phyloP scores from a whole-genome alignment of 1,284 basidiomycete species.

The Pulveroboletus sp. region DNA sequence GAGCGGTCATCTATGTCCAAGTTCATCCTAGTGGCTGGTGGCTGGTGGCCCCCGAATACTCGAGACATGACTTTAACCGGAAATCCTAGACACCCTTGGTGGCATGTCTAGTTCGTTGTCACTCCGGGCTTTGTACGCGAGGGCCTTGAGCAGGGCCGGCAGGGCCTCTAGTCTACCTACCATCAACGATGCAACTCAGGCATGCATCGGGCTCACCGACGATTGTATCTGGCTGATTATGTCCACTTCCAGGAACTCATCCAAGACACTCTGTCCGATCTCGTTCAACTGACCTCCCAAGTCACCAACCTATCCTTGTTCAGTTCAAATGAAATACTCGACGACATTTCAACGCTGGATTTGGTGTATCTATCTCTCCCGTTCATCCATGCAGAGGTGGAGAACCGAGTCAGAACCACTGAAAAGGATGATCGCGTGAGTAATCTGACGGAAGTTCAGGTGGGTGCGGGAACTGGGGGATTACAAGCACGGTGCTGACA shows the following conservation, averaged over 20 bases:
- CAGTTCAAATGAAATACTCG: constrained; percentile 80
- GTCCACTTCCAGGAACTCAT: constrained; percentile 49
- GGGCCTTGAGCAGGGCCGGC: constrained; percentile 41
- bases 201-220: constrained; percentile 14
- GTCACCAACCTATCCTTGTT: constrained; percentile 69
- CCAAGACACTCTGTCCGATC: constrained; percentile 49
- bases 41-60: constrained; percentile 16
- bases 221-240: constrained; percentile 11
- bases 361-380: constrained; percentile 79
- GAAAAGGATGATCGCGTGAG: constrained; percentile 58
- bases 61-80: not conserved
- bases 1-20: not conserved
- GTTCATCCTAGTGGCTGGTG: constrained; percentile 13
- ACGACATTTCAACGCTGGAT: constrained; percentile 82
- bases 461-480: constrained; percentile 34
- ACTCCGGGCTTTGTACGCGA: constrained; percentile 41
- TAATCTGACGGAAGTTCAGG: constrained; percentile 57
- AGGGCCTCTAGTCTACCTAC: constrained; percentile 45
- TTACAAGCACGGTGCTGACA: constrained; percentile 21
- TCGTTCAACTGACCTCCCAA: constrained; percentile 46
- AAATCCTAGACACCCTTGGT: not conserved
- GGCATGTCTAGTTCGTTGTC: constrained; percentile 30
- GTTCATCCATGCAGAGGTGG: constrained; percentile 71
- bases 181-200: constrained; percentile 50
- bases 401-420: constrained; percentile 58